Conservation (phyloP, 1,139 yeast species). For the Taphrina betulina region DNA sequence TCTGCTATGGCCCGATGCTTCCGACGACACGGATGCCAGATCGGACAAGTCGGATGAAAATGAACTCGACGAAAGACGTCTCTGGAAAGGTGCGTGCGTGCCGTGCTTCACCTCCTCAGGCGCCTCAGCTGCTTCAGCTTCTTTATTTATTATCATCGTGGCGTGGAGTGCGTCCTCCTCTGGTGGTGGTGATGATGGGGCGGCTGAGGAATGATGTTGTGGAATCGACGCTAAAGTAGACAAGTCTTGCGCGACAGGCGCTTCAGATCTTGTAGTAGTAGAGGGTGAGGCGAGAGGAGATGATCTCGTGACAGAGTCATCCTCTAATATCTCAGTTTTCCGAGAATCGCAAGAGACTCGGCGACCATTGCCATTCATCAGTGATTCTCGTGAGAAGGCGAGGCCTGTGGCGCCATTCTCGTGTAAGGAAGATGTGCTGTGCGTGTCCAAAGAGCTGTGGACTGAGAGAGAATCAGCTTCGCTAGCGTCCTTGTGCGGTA, state of each 20-base stretch:
- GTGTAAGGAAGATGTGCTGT: neutral
- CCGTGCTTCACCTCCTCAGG: neutral
- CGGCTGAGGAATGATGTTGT: neutral
- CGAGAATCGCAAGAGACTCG: too few species aligned
- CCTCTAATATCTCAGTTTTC: too few species aligned
- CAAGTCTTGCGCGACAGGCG: neutral
- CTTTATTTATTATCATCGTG: too few species aligned
- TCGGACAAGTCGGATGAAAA: constrained; percentile 19
- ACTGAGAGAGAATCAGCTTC: constrained; percentile 8
- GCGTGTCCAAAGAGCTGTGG: constrained; percentile 3
- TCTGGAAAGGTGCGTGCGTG: neutral
- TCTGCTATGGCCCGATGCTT: too few species aligned
- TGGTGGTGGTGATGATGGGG: neutral
- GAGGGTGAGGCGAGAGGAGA: neutral
- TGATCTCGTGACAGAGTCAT: neutral
- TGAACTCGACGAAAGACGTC: neutral
- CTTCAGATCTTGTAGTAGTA: neutral
- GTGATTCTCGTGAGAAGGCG: too few species aligned
- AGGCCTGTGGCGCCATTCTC: neutral
- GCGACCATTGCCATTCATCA: neutral
- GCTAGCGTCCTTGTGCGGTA: constrained; percentile 1
- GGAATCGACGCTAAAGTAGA: too few species aligned
- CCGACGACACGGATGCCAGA: constrained; percentile 10
- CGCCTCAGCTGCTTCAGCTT: neutral
- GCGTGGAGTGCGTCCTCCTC: neutral